Conservation (phyloP, 2,329 filamentous ascomycete genomes). For the Colletotrichum sidae region DNA sequence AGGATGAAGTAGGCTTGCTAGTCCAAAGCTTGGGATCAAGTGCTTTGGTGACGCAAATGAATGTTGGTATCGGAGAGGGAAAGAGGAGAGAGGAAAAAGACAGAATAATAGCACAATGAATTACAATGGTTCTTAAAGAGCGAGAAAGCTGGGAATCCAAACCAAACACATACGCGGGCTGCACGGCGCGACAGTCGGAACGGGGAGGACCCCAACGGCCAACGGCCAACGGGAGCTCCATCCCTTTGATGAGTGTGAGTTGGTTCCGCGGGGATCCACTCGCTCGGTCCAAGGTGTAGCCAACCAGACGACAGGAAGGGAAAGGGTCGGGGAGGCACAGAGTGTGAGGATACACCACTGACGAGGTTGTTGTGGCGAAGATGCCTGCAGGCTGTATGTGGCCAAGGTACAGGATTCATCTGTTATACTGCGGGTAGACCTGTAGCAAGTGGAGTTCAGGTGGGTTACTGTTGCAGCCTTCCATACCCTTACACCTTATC, state of each 20-base stretch:
- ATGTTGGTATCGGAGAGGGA: background rate
- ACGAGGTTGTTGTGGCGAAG: background rate
- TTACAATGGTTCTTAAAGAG: background rate
- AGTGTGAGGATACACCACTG: background rate
- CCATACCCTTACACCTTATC: background rate
- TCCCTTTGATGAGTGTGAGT: slow-evolving; percentile 6
- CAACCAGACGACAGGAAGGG: background rate
- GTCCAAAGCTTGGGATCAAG: background rate
- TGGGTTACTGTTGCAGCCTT: background rate
- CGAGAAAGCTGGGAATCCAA: slow-evolving; percentile 5
- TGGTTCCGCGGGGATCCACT: slow-evolving; percentile 18
- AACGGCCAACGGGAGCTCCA: slow-evolving; percentile 17
- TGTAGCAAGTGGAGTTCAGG: too few species aligned
- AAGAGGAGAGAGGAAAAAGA: background rate
- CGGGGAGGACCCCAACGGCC: slow-evolving; percentile 7
- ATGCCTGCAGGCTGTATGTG: background rate
- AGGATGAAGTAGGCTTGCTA: background rate
- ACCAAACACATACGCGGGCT: background rate
- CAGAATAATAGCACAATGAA: background rate
- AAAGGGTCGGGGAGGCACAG: background rate
- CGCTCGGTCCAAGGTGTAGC: background rate
- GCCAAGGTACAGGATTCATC: background rate
- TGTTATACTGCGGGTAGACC: background rate
- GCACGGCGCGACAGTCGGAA: slow-evolving; percentile 17
- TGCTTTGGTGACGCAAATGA: background rate